Evolutionary conservation across 345 rosid genomes (phyloP), one percentile per base, ranked within the genome.

Genomic region (Aegle marmelos): DNA sequence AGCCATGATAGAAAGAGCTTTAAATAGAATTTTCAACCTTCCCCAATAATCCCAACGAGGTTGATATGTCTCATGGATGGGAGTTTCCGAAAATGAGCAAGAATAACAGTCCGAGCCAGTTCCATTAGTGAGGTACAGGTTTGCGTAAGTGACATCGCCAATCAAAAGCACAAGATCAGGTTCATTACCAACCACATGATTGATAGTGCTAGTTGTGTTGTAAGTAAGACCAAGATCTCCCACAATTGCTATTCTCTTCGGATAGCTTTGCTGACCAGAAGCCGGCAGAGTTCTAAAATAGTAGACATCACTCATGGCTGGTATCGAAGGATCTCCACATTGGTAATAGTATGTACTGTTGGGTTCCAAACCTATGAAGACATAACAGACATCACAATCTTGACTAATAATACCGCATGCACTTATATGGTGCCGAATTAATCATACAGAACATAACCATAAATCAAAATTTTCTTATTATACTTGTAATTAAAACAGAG

Each of bases 31-130:
- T 65, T 73, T 82, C 79, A 36, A 92, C 99, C 99, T 95, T 84
- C 98, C 99, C 98, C 97, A 94, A 64, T 85, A 88, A 78, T 94
- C 99, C 99, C 99, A 96, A 24, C 97, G 95, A 85, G 99, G 99
- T 83, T 96, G 99, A 82, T 91, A 94, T 9, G 87, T 87, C 78
- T 91, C 94, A 27, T 82, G 88, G 5, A 85, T 83, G 3, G 91
- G 88, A 75, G 83, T 79, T 37, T 79, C 68, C 4, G 86, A 54
- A 81, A 80, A 83, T 7, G 90, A 77, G 77, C 91, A 88, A 31
- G 89, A 82, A 78, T 82, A 83, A 78, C 98, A 95, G 70, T 87
- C 88, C n/a, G 90, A 68, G 30, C 86, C 89, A 56, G 90, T 88
- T 75, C 94, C 93, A 77, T 92, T 89, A 0, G 97, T 85, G 30